Conservation (phyloP, 2,329 filamentous ascomycete species). For the Colletotrichum agaves region DNA sequence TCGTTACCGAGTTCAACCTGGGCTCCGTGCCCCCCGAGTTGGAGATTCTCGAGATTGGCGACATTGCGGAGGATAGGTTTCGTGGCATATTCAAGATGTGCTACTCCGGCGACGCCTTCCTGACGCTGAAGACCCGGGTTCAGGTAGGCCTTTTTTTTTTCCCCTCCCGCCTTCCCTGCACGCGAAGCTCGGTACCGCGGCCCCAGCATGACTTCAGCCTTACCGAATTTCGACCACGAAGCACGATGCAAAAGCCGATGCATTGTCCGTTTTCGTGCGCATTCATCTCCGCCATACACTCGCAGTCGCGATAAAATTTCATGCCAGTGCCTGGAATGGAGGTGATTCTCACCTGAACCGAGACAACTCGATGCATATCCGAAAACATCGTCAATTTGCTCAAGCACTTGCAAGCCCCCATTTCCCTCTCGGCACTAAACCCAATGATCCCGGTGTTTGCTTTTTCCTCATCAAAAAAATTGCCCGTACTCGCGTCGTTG, state of each 20-base stretch:
- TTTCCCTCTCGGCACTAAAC: neutral
- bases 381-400: constrained; percentile 12
- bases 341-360: constrained; percentile 2
- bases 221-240: neutral
- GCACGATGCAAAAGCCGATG: neutral
- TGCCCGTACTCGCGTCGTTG: constrained; percentile 37
- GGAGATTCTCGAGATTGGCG: constrained; percentile 97
- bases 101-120: constrained; percentile 93
- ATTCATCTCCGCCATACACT: neutral
- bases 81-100: constrained; percentile 99
- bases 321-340: constrained; percentile 28
- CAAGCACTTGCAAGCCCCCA: neutral
- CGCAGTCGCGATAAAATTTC: neutral
- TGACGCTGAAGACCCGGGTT: constrained; percentile 94
- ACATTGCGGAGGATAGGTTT: constrained; percentile 96
- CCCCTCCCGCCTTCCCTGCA: constrained; percentile 23
- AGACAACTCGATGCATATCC: constrained; percentile 13
- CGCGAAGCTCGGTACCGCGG: constrained; percentile 12
- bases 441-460: constrained; percentile 28
- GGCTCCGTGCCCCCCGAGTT: constrained; percentile 93
- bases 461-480: constrained; percentile 35
- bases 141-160: constrained; percentile 66
- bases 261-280: constrained; percentile 5
- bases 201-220: constrained; percentile 11
- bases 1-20: constrained; percentile 97